Conservation (phyloP, 768 basidiomycete species). For the Termitomyces sp. region DNA sequence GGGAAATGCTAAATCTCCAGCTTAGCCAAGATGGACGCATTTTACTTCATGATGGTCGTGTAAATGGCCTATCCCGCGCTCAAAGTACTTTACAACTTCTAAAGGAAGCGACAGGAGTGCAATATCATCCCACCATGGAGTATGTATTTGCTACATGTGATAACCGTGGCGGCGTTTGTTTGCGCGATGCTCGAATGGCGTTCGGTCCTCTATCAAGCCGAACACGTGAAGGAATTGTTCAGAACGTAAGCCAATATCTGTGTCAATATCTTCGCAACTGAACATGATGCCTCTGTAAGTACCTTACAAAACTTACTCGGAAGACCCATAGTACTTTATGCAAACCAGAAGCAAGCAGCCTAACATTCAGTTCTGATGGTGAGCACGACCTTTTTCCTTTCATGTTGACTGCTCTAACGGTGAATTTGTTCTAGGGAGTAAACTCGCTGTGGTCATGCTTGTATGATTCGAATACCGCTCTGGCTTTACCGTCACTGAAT, state of each 20-base stretch:
- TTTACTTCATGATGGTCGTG: conserved; percentile 55
- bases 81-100: conserved; percentile 48
- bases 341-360: conserved; percentile 65
- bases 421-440: conserved; percentile 40
- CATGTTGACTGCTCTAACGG: not conserved
- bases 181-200: conserved; percentile 71
- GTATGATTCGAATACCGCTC: conserved; percentile 31
- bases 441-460: conserved; percentile 61
- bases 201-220: conserved; percentile 50
- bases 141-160: conserved; percentile 69
- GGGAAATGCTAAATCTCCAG: not conserved
- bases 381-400: conserved; percentile 6
- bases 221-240: conserved; percentile 50
- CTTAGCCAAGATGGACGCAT: conserved; percentile 69
- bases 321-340: conserved; percentile 32
- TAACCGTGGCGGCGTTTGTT: conserved; percentile 48
- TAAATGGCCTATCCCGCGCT: conserved; percentile 26
- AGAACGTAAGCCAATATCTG: conserved; percentile 28
- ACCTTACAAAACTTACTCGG: conserved; percentile 40
- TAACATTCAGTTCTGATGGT: conserved; percentile 68
- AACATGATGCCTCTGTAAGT: conserved; percentile 20
- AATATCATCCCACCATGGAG: conserved; percentile 64
- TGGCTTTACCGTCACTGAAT: not conserved
- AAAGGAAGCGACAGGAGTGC: conserved; percentile 57
- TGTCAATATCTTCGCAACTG: not conserved